Conservation (phyloP, 257 asterid genomes). For the Fraxinus quadrangulata region DNA sequence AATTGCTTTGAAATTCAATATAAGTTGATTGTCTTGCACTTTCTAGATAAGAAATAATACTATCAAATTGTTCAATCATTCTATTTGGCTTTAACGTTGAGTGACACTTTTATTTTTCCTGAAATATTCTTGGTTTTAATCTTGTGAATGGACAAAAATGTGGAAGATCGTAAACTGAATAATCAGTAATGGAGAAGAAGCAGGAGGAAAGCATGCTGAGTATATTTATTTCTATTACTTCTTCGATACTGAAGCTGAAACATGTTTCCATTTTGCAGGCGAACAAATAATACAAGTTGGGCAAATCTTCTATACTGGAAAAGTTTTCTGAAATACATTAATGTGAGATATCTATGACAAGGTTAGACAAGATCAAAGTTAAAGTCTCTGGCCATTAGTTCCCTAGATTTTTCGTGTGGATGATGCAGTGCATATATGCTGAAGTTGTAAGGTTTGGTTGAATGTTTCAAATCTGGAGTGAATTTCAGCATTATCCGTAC, state of each 20-base stretch:
- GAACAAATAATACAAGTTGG: background rate
- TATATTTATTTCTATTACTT: background rate
- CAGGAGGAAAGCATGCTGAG: background rate
- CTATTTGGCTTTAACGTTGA: background rate
- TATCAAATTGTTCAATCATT: background rate
- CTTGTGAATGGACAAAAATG: background rate
- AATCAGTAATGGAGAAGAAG: background rate
- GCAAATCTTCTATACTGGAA: background rate
- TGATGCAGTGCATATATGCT: background rate
- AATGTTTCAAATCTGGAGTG: background rate
- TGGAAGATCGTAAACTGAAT: background rate
- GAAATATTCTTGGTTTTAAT: background rate
- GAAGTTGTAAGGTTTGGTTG: background rate
- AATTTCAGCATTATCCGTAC: background rate
- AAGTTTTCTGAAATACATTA: conserved; percentile 1
- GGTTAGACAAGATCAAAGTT: background rate
- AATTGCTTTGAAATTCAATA: background rate
- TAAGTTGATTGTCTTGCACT: background rate
- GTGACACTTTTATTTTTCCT: background rate
- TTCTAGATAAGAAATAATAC: background rate
- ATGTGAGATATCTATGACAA: background rate
- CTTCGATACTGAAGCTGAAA: background rate
- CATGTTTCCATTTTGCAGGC: background rate
- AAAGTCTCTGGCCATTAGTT: background rate
- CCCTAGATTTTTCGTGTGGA: background rate